Evolutionary conservation across 2,329 filamentous ascomycete species (phyloP).

Genomic region (Penicillium sp.): DNA sequence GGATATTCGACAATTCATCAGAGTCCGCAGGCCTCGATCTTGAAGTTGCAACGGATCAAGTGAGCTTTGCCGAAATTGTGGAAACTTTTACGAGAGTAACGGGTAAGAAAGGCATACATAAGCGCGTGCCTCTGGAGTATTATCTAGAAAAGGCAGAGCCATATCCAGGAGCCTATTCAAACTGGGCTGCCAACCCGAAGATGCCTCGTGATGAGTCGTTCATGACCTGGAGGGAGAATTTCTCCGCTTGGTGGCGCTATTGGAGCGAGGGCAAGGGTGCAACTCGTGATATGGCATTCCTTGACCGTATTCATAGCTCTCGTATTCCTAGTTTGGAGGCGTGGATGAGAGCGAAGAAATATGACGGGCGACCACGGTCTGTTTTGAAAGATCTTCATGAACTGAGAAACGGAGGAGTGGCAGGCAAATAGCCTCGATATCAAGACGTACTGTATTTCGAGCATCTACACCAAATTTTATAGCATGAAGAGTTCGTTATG

Average conservation of each 20-base stretch:
- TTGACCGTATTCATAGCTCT: slow-evolving; percentile 1
- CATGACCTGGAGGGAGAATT: slow-evolving; percentile 13
- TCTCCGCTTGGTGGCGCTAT: slow-evolving; percentile 13
- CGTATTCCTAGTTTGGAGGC: slow-evolving; percentile 10
- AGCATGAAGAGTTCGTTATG: no score
- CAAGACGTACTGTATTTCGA: background rate
- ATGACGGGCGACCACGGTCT: slow-evolving; percentile 4
- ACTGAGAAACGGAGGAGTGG: background rate
- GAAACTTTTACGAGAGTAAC: slow-evolving; percentile 7
- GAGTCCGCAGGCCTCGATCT: slow-evolving; percentile 17
- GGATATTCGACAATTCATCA: slow-evolving; percentile 19
- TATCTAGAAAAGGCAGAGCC: slow-evolving; percentile 11
- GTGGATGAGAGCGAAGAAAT: slow-evolving; percentile 10
- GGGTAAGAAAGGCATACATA: slow-evolving; percentile 9
- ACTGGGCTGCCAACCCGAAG: slow-evolving; percentile 1
- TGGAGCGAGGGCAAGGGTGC: slow-evolving; percentile 10
- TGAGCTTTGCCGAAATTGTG: slow-evolving; percentile 10
- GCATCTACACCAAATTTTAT: no score
- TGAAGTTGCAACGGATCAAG: slow-evolving; percentile 17
- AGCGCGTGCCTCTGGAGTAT: slow-evolving; percentile 1
- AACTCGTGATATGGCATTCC: slow-evolving; percentile 10
- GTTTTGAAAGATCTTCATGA: slow-evolving; percentile 11
- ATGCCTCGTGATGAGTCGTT: slow-evolving; percentile 10
- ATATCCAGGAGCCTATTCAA: slow-evolving; percentile 9
- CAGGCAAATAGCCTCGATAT: background rate